Percentiles rank a stretch among this genome's conserved stretches.
phyloP scores from a whole-genome alignment of 2,329 filamentous ascomycete species.

The Trichoderma lentiforme region DNA sequence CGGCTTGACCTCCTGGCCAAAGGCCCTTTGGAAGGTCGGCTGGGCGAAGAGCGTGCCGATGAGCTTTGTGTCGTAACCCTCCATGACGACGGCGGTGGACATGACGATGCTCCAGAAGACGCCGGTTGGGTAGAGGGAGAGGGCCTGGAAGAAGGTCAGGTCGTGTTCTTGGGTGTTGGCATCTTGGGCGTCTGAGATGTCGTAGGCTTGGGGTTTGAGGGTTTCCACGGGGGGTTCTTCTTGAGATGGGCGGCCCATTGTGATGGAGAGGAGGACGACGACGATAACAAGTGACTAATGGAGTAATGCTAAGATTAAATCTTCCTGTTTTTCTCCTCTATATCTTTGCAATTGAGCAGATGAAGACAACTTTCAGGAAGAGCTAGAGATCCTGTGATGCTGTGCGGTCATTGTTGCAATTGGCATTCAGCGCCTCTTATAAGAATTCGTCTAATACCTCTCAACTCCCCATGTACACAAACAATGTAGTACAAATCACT shows the following conservation, averaged over 20 bases:
- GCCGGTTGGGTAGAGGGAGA: slow-evolving; percentile 34
- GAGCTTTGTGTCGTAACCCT: slow-evolving; percentile 37
- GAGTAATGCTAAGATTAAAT: neutral
- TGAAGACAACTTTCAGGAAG: neutral
- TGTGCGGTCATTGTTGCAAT: neutral
- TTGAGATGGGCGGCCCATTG: neutral
- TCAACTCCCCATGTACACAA: neutral
- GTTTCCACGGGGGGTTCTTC: neutral
- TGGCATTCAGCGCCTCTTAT: neutral
- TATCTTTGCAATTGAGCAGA: neutral
- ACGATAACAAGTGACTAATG: no score
- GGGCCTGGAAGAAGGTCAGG: slow-evolving; percentile 22
- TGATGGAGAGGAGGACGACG: neutral
- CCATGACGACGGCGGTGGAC: slow-evolving; percentile 41
- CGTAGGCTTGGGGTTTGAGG: neutral
- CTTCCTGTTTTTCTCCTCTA: neutral
- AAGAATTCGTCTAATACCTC: neutral
- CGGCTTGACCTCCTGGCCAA: neutral
- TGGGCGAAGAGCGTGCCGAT: slow-evolving; percentile 38
- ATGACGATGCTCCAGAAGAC: slow-evolving; percentile 37
- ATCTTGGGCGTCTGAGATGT: slow-evolving; percentile 1
- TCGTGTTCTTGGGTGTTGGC: neutral
- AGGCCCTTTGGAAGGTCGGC: slow-evolving; percentile 20
- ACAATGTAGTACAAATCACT: neutral
- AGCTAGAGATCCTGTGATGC: neutral